Evolutionary conservation across 163 green algal genomes (phyloP).

Genomic region (Scenedesmus sp.): DNA sequence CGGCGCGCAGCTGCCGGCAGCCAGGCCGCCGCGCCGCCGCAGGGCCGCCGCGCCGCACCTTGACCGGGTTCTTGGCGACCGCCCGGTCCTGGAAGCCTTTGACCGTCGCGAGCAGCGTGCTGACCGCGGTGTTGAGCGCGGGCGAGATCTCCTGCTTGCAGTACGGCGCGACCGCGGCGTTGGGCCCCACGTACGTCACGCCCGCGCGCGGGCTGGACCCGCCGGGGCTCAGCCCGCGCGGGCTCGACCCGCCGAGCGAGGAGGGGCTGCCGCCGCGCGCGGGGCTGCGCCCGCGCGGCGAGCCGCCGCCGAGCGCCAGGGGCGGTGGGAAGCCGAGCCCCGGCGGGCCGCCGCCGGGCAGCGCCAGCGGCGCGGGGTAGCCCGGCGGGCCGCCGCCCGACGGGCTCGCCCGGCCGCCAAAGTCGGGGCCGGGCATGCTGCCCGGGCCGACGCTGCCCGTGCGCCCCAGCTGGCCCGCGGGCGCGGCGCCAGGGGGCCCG

Average conservation of each 20-base stretch:
- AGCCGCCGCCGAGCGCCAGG: neutral
- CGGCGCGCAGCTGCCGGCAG: too few relatives aligned
- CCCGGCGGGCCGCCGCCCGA: neutral
- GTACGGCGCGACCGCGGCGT: constrained; percentile 31
- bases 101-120: constrained; percentile 51
- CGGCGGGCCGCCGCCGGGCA: neutral
- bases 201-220: neutral
- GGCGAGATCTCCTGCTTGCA: constrained; percentile 52
- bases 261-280: neutral
- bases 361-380: neutral
- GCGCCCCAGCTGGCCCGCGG: neutral
- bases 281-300: neutral
- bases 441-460: neutral
- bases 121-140: constrained; percentile 56
- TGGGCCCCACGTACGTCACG: constrained; percentile 45
- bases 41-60: constrained; percentile 45
- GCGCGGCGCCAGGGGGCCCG: too few relatives aligned
- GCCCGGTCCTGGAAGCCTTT: constrained; percentile 68
- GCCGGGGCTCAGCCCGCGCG: neutral
- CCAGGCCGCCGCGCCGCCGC: too few relatives aligned
- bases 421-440: too few relatives aligned
- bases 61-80: constrained; percentile 58
- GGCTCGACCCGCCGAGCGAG: constrained; percentile 5
- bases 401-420: too few relatives aligned
- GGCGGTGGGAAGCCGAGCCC: neutral